phyloP scores from a whole-genome alignment of 768 basidiomycete genomes.

The Butyriboletus loyo region DNA sequence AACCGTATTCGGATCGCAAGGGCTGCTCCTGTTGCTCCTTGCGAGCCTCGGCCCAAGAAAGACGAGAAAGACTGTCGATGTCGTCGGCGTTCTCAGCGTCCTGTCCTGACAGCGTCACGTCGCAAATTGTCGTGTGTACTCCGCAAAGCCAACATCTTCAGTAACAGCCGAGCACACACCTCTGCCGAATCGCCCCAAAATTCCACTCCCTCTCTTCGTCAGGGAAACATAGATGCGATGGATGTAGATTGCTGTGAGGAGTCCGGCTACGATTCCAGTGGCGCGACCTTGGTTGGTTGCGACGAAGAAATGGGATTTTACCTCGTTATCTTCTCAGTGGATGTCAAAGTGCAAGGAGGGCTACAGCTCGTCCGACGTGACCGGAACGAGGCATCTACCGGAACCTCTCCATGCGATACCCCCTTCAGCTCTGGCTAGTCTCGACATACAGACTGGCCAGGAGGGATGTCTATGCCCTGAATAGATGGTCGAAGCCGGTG shows the following conservation, averaged over 20 bases:
- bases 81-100: neutral
- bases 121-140: neutral
- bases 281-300: neutral
- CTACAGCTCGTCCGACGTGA: neutral
- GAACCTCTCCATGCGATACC: neutral
- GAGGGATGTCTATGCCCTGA: slow-evolving; percentile 23
- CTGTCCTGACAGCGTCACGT: neutral
- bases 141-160: neutral
- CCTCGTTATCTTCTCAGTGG: slow-evolving; percentile 5
- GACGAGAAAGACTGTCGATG: neutral
- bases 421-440: neutral
- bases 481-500: slow-evolving; percentile 18
- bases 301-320: neutral
- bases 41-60: neutral
- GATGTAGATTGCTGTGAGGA: neutral
- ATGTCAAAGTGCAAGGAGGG: slow-evolving; percentile 12
- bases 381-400: neutral
- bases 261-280: neutral
- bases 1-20: neutral
- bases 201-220: neutral
- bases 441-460: neutral
- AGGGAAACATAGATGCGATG: neutral
- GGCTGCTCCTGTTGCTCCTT: neutral
- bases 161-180: neutral
- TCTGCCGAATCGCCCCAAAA: neutral